Evolutionary conservation across 169 alveolate species (phyloP), one percentile per base, ranked within the genome.

Genomic region (Hepatocystis sp.): DNA sequence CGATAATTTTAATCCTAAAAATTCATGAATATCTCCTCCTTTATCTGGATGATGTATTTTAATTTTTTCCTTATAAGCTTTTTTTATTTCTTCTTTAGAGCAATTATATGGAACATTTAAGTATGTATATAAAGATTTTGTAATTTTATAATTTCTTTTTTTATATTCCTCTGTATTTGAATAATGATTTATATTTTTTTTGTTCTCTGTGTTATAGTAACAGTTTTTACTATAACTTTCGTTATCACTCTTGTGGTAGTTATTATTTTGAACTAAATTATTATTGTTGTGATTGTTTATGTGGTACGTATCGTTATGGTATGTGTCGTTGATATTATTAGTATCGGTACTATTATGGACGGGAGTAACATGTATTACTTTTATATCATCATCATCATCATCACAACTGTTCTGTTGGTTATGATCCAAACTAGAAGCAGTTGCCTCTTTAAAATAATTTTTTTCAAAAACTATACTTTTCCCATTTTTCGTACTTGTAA

Each of bases 31-130:
- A 23, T 34, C 47, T 44, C 88, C 88, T 42, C 88, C 88, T 58
- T 76, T 76, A 23, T 76, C 88, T 40, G 88, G 88, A 39, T 76
- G 88, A 4, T 60, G 53, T 11, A 76, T 52, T 34, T 76, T 76
- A 27, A 76, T 76, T 76, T 76, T 76, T 10, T 76, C 88, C 25
- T 76, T 76, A 49, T 58, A 76, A 4, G 88, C 13, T n/a, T 76
- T 76, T 76, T 76, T 76, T 17, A 76, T 56, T 28, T 76, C 88
- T 44, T 58, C 78, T 39, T 56, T 58, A 11, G 55, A 15, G 27
- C 88, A 60, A 15, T 76, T 76, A 51, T 76, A 76, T 0, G 88
- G 19, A 15, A 76, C 63, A 36, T 58, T 76, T 39, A 76, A 49
- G 21, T 76, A 63, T 39, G 51, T 76, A 36, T 76, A 76, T 36